These are phyloP conservation scores for Vitis rupestris DNA, from an alignment of 164 flowering plant species.

Conservation along the genomic window DNA sequence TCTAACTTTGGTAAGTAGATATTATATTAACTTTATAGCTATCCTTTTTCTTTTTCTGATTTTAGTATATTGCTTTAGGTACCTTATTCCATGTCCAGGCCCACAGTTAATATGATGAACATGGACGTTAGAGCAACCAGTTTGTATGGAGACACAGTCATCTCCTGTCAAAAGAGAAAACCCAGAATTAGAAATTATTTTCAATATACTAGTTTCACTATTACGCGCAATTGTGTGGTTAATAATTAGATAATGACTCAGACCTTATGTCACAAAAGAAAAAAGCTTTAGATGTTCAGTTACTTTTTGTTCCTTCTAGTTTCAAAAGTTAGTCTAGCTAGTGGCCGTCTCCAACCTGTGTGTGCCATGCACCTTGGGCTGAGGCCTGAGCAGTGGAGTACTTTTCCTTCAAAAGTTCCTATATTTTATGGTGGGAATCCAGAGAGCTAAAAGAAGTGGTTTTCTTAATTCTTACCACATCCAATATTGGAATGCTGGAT, in stretches of 20 bases:
- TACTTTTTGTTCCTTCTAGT: constrained; percentile 15
- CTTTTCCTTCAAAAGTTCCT: no score
- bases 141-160: constrained; percentile 93
- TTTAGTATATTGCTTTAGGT: neutral
- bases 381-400: no score
- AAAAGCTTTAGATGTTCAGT: neutral
- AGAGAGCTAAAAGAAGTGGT: neutral
- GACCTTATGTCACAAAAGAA: no score
- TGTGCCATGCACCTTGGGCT: constrained; percentile 11
- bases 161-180: constrained; percentile 51
- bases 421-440: no score
- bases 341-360: neutral
- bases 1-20: no score
- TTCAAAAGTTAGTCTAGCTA: constrained; percentile 17
- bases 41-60: neutral
- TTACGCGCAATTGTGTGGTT: neutral
- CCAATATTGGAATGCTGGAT: constrained; percentile 63
- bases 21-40: no score
- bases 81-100: constrained; percentile 97
- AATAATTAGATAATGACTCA: no score
- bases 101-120: constrained; percentile 78
- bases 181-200: neutral
- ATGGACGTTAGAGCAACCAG: constrained; percentile 70
- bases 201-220: neutral
- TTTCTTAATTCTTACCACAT: constrained; percentile 43